A percentile compares a stretch with the other conserved stretches of the same genome.
phyloP scores from a whole-genome alignment of 2,329 filamentous ascomycete species.

The Penicillium sp. region DNA sequence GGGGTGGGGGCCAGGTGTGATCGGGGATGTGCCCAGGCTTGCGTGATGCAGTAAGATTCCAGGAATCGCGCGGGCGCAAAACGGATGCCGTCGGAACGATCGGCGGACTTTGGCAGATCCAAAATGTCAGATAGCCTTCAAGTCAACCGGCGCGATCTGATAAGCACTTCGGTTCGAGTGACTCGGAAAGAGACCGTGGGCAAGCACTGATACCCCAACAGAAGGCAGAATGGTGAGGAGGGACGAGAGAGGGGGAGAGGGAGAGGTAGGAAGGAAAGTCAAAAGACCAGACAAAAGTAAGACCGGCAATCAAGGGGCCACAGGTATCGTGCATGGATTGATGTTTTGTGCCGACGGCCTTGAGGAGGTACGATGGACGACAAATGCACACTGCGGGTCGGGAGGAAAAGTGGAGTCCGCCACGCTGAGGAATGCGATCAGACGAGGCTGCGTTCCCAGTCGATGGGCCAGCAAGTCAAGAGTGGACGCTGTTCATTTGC shows the following conservation, averaged over 20 bases:
- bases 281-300: neutral
- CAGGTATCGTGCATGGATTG: too few relatives aligned
- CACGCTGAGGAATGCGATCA: constrained; percentile 16
- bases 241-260: neutral
- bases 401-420: constrained; percentile 9
- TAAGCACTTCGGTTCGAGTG: neutral
- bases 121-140: too few relatives aligned
- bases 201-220: too few relatives aligned
- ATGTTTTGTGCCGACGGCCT: too few relatives aligned
- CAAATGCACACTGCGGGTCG: neutral
- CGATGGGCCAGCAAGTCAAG: too few relatives aligned
- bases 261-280: neutral
- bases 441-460: too few relatives aligned
- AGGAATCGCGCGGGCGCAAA: constrained; percentile 11
- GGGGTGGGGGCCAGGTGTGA: neutral
- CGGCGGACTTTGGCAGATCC: too few relatives aligned
- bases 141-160: neutral
- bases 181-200: too few relatives aligned
- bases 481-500: too few relatives aligned
- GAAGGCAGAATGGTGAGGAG: too few relatives aligned
- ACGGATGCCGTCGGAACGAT: constrained; percentile 21
- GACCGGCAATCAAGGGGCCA: constrained; percentile 7
- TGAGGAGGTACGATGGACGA: too few relatives aligned
- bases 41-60: neutral
- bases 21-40: neutral